Evolutionary conservation across 2,329 filamentous ascomycete species (phyloP).

Genomic region (Ophiostoma sp.): DNA sequence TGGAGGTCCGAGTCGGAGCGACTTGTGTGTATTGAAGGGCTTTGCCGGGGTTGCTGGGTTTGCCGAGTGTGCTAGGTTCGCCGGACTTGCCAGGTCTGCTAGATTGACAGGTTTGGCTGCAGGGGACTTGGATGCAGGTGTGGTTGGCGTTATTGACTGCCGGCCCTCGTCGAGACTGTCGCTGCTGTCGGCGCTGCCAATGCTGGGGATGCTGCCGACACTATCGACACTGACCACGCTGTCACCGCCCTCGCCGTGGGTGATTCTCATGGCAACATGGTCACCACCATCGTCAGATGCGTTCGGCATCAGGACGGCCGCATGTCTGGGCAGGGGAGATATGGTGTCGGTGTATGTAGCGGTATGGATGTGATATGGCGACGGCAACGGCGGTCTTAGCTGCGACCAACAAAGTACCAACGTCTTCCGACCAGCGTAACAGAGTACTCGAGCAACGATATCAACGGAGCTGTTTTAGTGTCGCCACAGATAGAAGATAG

Average conservation of each 20-base stretch:
- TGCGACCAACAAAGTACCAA: background rate
- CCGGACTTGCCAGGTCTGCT: background rate
- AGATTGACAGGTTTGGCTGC: background rate
- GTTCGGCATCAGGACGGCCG: conserved; percentile 23
- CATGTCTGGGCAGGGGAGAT: conserved; percentile 14
- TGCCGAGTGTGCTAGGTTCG: background rate
- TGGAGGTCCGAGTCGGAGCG: background rate
- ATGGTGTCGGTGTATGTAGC: background rate
- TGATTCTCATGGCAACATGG: background rate
- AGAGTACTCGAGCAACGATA: conserved; percentile 7
- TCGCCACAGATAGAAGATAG: conserved; percentile 1
- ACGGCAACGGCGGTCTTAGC: background rate
- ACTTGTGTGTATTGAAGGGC: background rate
- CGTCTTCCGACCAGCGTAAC: background rate
- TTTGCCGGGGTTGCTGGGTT: background rate
- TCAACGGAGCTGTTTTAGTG: conserved; percentile 2
- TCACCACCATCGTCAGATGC: conserved; percentile 13
- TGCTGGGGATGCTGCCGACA: background rate
- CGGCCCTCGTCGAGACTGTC: background rate
- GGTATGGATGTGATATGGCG: background rate
- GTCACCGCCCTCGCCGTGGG: conserved; percentile 7
- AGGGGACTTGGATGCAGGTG: conserved; percentile 9
- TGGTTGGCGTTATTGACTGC: conserved; percentile 2
- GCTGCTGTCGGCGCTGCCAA: background rate
- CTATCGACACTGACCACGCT: conserved; percentile 2